Evolutionary conservation across 73 alveolate genomes (phyloP).

Genomic region (Uronychia binucleata): DNA sequence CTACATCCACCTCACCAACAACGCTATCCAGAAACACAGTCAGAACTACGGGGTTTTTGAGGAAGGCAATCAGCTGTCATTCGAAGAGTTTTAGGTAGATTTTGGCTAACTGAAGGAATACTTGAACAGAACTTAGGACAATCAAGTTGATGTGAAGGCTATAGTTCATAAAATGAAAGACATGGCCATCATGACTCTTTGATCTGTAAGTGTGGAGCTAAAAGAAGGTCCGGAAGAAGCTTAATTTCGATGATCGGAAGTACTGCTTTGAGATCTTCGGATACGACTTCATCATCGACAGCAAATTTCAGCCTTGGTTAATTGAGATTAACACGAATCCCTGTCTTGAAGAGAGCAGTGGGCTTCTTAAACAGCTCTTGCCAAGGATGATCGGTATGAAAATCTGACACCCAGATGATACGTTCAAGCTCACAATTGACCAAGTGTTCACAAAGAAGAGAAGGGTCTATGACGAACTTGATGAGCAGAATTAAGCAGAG

Average conservation of each 20-base stretch:
- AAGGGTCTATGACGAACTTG: too few species aligned
- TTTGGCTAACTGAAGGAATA: constrained; percentile 47
- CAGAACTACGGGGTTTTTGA: constrained; percentile 50
- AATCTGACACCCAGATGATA: constrained; percentile 60
- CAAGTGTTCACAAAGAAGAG: constrained; percentile 11
- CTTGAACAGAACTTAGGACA: constrained; percentile 3
- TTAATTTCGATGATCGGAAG: constrained; percentile 52
- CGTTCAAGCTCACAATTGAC: constrained; percentile 43
- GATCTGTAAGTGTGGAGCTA: too few species aligned
- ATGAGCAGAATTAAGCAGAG: too few species aligned
- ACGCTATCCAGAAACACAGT: constrained; percentile 80
- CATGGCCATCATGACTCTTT: background rate
- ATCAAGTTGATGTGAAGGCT: constrained; percentile 5
- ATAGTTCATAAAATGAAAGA: constrained; percentile 51
- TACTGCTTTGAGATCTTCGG: constrained; percentile 61
- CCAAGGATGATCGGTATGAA: constrained; percentile 76
- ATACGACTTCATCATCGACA: constrained; percentile 56
- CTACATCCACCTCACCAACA: constrained; percentile 90
- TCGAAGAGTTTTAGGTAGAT: constrained; percentile 52
- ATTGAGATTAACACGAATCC: constrained; percentile 69
- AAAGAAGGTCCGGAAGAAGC: too few species aligned
- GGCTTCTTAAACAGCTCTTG: constrained; percentile 21
- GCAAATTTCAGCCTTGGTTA: constrained; percentile 33
- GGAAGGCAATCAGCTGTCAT: constrained; percentile 53
- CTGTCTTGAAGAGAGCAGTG: constrained; percentile 57